Evolutionary conservation across 352 stramenopile genomes (phyloP), one percentile per base, ranked within the genome.

Genomic region (Thalassiosira hispida): DNA sequence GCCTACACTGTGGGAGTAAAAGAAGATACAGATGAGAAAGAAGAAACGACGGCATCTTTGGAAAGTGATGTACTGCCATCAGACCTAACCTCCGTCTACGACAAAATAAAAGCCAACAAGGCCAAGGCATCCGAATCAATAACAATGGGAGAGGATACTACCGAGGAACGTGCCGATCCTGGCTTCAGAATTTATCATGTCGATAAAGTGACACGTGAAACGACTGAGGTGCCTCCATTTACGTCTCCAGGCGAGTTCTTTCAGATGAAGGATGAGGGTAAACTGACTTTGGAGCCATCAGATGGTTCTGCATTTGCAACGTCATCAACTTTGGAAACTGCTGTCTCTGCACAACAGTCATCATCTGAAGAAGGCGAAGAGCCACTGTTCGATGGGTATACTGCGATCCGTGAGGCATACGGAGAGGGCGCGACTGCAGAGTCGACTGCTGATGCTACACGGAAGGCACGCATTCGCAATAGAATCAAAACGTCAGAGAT

Each of bases 81-180:
- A 11, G 59, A 85, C 40, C 46, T 92, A 38, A 22, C 73, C 16
- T 84, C 73, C 18, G 73, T 92, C 11, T 94, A 94, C 46, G 52
- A 88, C 51, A 74, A 79, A 31, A 93, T 93, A 52, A 79, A 71
- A 72, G 73, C 78, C 42, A 93, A 92, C 74, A 94, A 94, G 57
- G 62, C 75, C 0, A 84, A 85, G 53, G 53, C 79, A 53, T 61
- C 67, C n/a, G 44, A 66, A 57, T 69, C 57, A 18, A 53, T 86
- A 8, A 70, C 85, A 61, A 85, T 86, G 63, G 56, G 20, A 2
- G 63, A 87, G 18, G 44, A 57, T 70, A 23, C 57, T 9, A 56
- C 74, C 7, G 78, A 84, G 20, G 66, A 81, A 73, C 52, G 77
- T 42, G 83, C 86, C 18, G 85, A 93, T 64, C 81, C 81, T n/a